Conservation (phyloP, 176 grass and related monocot species). For the Oryza punctata region DNA sequence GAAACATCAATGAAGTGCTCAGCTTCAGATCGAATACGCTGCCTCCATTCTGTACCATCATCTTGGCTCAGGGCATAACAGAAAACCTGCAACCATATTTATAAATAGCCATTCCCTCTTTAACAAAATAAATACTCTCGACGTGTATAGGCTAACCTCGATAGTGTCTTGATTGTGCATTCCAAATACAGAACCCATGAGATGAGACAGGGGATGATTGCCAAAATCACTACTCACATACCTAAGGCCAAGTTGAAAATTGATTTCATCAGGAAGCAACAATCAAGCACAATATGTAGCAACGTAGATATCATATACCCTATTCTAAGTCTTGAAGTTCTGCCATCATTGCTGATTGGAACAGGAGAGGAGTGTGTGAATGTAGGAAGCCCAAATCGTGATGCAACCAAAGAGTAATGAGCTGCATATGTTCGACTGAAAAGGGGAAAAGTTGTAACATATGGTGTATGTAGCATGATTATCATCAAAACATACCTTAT, state of each 20-base stretch:
- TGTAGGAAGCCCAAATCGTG: constrained; percentile 55
- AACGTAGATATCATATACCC: constrained; percentile 52
- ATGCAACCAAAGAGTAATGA: constrained; percentile 64
- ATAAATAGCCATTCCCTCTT: neutral
- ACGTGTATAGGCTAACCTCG: constrained; percentile 43
- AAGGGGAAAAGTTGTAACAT: constrained; percentile 2
- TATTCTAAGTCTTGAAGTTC: constrained; percentile 49
- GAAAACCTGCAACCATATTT: constrained; percentile 46
- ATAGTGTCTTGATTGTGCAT: constrained; percentile 58
- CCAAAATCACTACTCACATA: constrained; percentile 80
- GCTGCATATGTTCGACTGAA: constrained; percentile 60
- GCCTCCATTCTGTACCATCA: constrained; percentile 67
- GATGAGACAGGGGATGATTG: constrained; percentile 74
- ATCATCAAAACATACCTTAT: constrained; percentile 15
- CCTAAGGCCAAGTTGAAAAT: constrained; percentile 31
- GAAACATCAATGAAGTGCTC: constrained; percentile 70
- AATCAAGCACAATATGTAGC: constrained; percentile 16
- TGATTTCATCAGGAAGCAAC: constrained; percentile 16
- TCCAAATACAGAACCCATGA: constrained; percentile 77
- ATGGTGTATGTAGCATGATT: neutral
- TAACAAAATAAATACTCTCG: neutral
- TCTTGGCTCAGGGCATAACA: constrained; percentile 72
- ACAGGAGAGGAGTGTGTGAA: constrained; percentile 49
- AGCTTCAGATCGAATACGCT: constrained; percentile 62
- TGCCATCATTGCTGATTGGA: constrained; percentile 42